These are phyloP conservation scores for Talaromyces sp. DNA, from an alignment of 2,329 filamentous ascomycete genomes.

Conservation along the genomic window DNA sequence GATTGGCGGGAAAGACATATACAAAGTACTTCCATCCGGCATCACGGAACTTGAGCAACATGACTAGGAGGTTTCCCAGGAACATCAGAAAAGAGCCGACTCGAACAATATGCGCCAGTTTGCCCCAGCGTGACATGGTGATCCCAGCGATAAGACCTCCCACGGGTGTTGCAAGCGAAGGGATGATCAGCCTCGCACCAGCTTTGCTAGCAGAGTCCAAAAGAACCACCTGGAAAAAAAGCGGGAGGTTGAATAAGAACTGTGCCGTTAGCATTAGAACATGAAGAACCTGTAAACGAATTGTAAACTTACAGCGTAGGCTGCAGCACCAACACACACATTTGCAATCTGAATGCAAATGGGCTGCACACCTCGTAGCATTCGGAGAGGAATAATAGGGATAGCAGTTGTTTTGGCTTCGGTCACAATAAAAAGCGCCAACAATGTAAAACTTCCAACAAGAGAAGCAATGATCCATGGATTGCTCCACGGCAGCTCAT, in stretches of 20 bases:
- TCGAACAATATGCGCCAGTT: conserved; percentile 36
- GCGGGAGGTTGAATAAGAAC: conserved; percentile 45
- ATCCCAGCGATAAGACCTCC: conserved; percentile 41
- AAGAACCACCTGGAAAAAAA: conserved; percentile 40
- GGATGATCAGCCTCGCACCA: conserved; percentile 40
- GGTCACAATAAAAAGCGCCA: conserved; percentile 33
- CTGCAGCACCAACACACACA: conserved; percentile 55
- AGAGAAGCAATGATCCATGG: conserved; percentile 37
- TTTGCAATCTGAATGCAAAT: conserved; percentile 55
- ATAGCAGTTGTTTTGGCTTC: conserved; percentile 39
- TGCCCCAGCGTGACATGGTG: conserved; percentile 45
- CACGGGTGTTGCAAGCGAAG: conserved; percentile 41
- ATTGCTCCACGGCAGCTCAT: conserved; percentile 41
- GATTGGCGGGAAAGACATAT: conserved; percentile 41
- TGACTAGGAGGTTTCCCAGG: conserved; percentile 38
- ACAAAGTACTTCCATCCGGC: conserved; percentile 41
- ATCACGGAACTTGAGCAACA: conserved; percentile 37
- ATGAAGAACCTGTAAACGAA: neutral
- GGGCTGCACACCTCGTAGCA: conserved; percentile 53
- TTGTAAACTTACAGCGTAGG: conserved; percentile 49
- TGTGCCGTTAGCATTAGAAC: conserved; percentile 8
- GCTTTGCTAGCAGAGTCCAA: conserved; percentile 41
- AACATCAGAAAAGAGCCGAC: conserved; percentile 39
- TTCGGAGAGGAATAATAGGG: conserved; percentile 41
- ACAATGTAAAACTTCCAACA: conserved; percentile 30